phyloP scores from a whole-genome alignment of 2,329 filamentous ascomycete genomes.

The Fusarium gaditjirri region DNA sequence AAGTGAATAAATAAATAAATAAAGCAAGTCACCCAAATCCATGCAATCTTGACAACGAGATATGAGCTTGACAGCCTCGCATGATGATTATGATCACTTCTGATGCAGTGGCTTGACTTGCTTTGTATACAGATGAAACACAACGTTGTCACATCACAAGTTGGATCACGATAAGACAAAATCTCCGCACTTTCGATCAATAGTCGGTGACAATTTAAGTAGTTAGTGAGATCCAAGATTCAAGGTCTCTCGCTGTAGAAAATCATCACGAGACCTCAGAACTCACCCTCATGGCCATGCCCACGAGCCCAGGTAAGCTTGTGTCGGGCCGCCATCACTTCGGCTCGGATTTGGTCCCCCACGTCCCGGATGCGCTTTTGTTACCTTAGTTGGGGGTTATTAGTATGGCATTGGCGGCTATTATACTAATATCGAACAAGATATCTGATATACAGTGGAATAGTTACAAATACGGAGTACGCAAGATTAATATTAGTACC shows the following conservation, averaged over 20 bases:
- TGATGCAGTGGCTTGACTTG: slow-evolving; percentile 41
- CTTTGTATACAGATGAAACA: slow-evolving; percentile 35
- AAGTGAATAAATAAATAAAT: not conserved
- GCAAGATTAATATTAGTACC: not conserved
- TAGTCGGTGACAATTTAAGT: not conserved
- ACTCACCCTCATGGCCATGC: slow-evolving; percentile 10
- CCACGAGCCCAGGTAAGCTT: slow-evolving; percentile 30
- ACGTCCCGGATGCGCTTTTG: slow-evolving; percentile 13
- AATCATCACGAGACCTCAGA: slow-evolving; percentile 30
- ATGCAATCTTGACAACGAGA: not conserved
- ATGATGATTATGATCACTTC: slow-evolving; percentile 25
- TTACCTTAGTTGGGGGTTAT: not conserved
- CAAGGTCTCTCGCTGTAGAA: slow-evolving; percentile 16
- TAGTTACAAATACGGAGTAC: not conserved
- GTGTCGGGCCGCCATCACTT: slow-evolving; percentile 24
- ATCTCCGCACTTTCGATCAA: slow-evolving; percentile 11
- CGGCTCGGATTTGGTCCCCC: slow-evolving; percentile 17
- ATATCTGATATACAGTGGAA: not conserved
- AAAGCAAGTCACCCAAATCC: not conserved
- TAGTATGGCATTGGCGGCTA: slow-evolving; percentile 9
- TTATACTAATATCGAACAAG: slow-evolving; percentile 1
- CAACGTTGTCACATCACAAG: slow-evolving; percentile 24
- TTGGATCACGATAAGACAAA: slow-evolving; percentile 8
- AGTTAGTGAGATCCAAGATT: not conserved
- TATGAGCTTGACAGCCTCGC: slow-evolving; percentile 16